phyloP scores from a whole-genome alignment of 2,329 filamentous ascomycete genomes.

The Penicillium sp. region DNA sequence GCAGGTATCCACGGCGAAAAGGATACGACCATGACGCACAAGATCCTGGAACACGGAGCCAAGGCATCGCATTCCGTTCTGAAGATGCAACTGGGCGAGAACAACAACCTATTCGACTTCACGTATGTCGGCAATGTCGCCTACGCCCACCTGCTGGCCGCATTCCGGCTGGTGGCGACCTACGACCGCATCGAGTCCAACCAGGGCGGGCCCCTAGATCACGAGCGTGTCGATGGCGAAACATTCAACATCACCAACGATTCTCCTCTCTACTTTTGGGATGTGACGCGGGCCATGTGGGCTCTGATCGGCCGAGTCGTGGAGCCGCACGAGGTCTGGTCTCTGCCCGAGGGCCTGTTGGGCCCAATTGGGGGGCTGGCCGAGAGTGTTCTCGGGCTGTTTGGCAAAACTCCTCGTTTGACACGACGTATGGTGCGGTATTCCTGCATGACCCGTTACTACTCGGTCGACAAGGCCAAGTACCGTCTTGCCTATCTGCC shows the following conservation, averaged over 20 bases:
- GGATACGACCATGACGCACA: conserved; percentile 69
- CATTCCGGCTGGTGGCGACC: conserved; percentile 62
- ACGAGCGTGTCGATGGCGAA: conserved; percentile 74
- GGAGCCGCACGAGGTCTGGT: conserved; percentile 40
- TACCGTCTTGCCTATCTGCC: conserved; percentile 42
- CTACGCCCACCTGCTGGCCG: conserved; percentile 77
- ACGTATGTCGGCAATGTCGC: conserved; percentile 64
- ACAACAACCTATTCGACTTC: conserved; percentile 64
- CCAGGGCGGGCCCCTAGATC: conserved; percentile 58
- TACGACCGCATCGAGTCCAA: conserved; percentile 40
- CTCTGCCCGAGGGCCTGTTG: conserved; percentile 38
- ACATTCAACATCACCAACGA: conserved; percentile 89
- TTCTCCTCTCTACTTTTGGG: conserved; percentile 83
- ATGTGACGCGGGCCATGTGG: conserved; percentile 77
- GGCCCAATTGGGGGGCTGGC: conserved; percentile 38
- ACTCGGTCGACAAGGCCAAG: conserved; percentile 45
- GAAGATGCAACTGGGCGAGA: conserved; percentile 73
- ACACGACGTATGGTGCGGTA: conserved; percentile 43
- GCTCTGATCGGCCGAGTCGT: conserved; percentile 44
- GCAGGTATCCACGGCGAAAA: conserved; percentile 88
- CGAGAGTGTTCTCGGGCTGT: conserved; percentile 40
- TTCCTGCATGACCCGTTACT: conserved; percentile 47
- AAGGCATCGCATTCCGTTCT: conserved; percentile 55
- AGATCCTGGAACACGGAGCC: conserved; percentile 65
- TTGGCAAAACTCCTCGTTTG: conserved; percentile 44